These are phyloP conservation scores for Komagataella ulmi DNA, from an alignment of 805 yeast species.

Conservation along the genomic window DNA sequence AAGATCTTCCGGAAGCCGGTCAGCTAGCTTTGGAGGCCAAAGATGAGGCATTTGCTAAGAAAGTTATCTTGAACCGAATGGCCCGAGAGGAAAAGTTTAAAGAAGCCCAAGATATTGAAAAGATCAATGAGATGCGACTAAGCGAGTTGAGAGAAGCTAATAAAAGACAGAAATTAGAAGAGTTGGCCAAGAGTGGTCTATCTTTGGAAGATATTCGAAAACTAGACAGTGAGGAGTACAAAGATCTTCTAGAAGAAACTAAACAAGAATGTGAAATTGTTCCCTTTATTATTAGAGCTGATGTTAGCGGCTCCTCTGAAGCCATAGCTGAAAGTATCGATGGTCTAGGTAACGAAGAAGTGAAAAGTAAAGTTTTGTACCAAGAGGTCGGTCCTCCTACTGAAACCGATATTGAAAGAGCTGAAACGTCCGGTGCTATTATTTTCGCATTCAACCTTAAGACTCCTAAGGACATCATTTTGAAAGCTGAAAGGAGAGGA, in stretches of 20 bases:
- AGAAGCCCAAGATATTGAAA: slow-evolving; percentile 53
- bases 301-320: slow-evolving; percentile 90
- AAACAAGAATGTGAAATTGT: slow-evolving; percentile 17
- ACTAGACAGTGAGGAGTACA: slow-evolving; percentile 16
- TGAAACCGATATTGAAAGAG: slow-evolving; percentile 54
- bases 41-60: slow-evolving; percentile 62
- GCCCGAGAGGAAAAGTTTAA: slow-evolving; percentile 36
- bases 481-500: slow-evolving; percentile 41
- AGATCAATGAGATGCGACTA: slow-evolving; percentile 54
- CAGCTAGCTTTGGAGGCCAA: slow-evolving; percentile 69
- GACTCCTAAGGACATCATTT: slow-evolving; percentile 47
- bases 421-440: slow-evolving; percentile 55
- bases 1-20: slow-evolving; percentile 83
- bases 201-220: slow-evolving; percentile 30
- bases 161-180: slow-evolving; percentile 39
- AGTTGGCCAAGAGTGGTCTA: slow-evolving; percentile 49
- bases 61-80: slow-evolving; percentile 53
- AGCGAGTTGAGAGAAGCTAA: slow-evolving; percentile 38
- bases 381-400: slow-evolving; percentile 71
- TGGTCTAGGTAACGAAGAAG: slow-evolving; percentile 81
- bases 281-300: slow-evolving; percentile 72
- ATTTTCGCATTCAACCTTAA: slow-evolving; percentile 71
- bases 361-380: slow-evolving; percentile 51
- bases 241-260: slow-evolving; percentile 7
- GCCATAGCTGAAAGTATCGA: slow-evolving; percentile 77